Evolutionary conservation across 2,329 filamentous ascomycete species (phyloP).

Genomic region (Cryphonectria parasitica): DNA sequence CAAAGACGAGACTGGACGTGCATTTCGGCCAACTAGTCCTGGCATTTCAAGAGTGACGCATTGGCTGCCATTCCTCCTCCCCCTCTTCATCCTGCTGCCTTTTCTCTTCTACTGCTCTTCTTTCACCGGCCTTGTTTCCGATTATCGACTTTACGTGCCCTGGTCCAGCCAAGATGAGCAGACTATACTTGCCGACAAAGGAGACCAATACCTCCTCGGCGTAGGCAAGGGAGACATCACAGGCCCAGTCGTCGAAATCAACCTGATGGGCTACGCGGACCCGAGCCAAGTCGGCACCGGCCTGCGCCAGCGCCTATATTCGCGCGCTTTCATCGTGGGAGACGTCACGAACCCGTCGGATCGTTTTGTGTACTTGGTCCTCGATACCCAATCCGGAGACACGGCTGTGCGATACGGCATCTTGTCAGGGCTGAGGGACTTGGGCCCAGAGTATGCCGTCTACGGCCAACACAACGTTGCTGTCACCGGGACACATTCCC

Average conservation of each 20-base stretch:
- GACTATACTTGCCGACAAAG: constrained; percentile 20
- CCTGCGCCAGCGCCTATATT: constrained; percentile 82
- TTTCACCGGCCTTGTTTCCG: neutral
- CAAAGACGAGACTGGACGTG: neutral
- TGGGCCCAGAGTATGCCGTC: constrained; percentile 73
- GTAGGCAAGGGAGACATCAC: constrained; percentile 60
- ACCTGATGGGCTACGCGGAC: constrained; percentile 87
- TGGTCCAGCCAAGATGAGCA: constrained; percentile 12
- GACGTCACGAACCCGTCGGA: constrained; percentile 66
- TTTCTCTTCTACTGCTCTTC: constrained; percentile 12
- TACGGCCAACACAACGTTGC: constrained; percentile 82
- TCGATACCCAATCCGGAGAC: constrained; percentile 86
- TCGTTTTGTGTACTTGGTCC: constrained; percentile 81
- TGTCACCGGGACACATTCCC: constrained; percentile 89
- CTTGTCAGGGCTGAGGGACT: constrained; percentile 66
- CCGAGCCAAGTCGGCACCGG: constrained; percentile 79
- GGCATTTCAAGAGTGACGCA: neutral
- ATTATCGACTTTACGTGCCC: neutral
- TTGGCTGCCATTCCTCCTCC: constrained; percentile 2
- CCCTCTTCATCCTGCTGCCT: constrained; percentile 1
- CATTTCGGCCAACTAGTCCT: neutral
- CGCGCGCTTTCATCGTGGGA: constrained; percentile 84
- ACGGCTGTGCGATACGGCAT: constrained; percentile 86
- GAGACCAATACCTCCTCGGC: constrained; percentile 53
- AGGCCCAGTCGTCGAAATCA: constrained; percentile 83